Percentiles rank a stretch among this genome's conserved stretches.
Conservation (phyloP, 177 flowering plant genomes). For the Vitis hybrid region DNA sequence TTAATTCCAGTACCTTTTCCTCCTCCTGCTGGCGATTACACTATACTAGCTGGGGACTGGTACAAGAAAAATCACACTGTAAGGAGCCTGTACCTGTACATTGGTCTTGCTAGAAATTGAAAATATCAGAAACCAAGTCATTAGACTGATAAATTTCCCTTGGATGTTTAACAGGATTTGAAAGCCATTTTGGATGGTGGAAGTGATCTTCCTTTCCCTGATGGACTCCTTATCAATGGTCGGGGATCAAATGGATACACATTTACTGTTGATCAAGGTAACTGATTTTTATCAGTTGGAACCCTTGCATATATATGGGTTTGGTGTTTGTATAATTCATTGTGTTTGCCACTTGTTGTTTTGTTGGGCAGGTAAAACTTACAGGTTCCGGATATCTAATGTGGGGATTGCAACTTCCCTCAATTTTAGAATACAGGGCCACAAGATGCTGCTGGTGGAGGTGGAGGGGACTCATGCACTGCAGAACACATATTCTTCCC, state of each 20-base stretch:
- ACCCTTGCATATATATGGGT: background rate
- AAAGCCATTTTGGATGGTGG: conserved; percentile 68
- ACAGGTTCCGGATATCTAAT: conserved; percentile 81
- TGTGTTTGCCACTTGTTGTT: background rate
- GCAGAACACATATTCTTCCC: conserved; percentile 70
- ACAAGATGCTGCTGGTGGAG: conserved; percentile 68
- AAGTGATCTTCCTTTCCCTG: conserved; percentile 62
- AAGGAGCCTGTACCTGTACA: conserved; percentile 3
- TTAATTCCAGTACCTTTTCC: conserved; percentile 56
- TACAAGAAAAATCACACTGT: conserved; percentile 52
- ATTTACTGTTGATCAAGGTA: conserved; percentile 75
- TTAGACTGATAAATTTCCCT: background rate
- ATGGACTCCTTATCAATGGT: conserved; percentile 82
- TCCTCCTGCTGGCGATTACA: conserved; percentile 57
- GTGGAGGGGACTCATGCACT: conserved; percentile 81
- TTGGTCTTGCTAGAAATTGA: background rate
- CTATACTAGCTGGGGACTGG: conserved; percentile 59
- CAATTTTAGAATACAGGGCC: conserved; percentile 82
- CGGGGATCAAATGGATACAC: conserved; percentile 60
- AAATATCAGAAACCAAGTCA: background rate
- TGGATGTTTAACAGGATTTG: conserved; percentile 42
- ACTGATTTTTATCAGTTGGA: background rate
- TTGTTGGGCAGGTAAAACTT: conserved; percentile 65
- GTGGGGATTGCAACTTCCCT: conserved; percentile 72
- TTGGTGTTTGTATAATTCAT: background rate